Evolutionary conservation across 305 asterid species (phyloP), one percentile per base, ranked within the genome.

Genomic region (Ilex paraguariensis): DNA sequence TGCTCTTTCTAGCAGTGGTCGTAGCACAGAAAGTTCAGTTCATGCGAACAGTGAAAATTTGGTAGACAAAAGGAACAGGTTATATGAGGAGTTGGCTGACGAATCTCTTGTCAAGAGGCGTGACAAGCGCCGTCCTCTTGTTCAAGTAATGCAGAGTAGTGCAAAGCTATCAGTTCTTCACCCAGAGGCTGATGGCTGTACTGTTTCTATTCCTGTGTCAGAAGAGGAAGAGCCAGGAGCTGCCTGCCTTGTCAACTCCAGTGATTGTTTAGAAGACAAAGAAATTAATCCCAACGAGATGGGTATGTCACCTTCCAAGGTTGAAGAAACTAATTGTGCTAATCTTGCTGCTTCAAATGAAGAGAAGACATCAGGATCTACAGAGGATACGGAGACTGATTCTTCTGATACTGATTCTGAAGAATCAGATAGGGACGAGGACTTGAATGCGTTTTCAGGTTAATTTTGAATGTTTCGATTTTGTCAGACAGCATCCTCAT

Each of bases 351-450:
- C 70, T 70, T 63, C 57, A 61, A 84, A 78, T 62, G 90, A 82
- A 70, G 88, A 83, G 70, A 84, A 70, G 64, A 71, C 74, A 54
- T 83, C 88, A 54, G 92, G 81, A 14, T 84, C 95, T 57, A 81
- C 89, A 8, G 96, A 91, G 77, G 93, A 83, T 70, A 87, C 96
- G 56, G 98, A 88, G 79, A 91, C 96, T 28, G 98, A 91, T 79
- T 81, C 94, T 74, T 87, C 92, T n/a, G 95, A 82, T 70, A 77
- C 92, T 15, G 95, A 88, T 78, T 87, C 96, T 64, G 60, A 73
- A 72, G 91, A 88, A 58, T 86, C 95, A 2, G 95, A 88, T 79
- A 77, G 90, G 44, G 89, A 91, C 75, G 94, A 78, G 8, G 85
- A 84, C 31, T 65, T 84, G 85, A 73, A 75, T 71, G 84, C 79